Base-by-base conservation (phyloP, 129 eudicot species). In the Saussurea involucrata region DNA sequence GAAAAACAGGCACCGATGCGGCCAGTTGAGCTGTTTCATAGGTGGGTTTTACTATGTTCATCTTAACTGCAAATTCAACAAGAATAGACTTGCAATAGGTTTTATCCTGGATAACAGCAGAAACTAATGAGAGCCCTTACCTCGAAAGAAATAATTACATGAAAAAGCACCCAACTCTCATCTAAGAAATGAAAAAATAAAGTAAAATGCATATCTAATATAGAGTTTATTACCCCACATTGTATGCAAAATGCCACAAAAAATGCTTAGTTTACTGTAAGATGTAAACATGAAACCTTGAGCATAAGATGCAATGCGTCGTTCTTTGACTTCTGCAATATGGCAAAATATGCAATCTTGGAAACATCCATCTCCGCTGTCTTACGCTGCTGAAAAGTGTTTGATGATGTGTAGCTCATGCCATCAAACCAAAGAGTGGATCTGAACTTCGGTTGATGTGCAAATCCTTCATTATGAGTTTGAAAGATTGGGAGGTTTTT, bases 41-140 rank as follows among this genome's bases (percentile, higher is more conserved):
- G 13, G 28, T 34, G 17, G 92, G 94, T n/a, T 2, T 76, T 55
- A 28, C 74, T 20, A 74, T 1, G 63, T 72, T 72, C 81, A 76
- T 81, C 82, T 82, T 89, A 31, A 22, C 74, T 2, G 88, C 88
- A 85, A 68, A 88, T n/a, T 88, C 92, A 72, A 67, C 68, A 3
- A 91, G 57, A 13, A 87, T 83, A 25, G 85, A 65, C 77, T 91
- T 91, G 90, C 90, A 86, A 76, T 81, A 78, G 33, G 37, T n/a
- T 31, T 77, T 85, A 73, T 85, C 88, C 97, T 91, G 70, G 24
- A 74, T 28, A 68, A 64, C 21, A 29, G 33, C 18, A 32, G 27
- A 64, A 61, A 75, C 18, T 55, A 24, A 25, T 68, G 9, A 36
- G 32, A 49, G 42, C 34, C 32, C 28, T 40, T 57, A 67, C 20